These are phyloP conservation scores for Marchantia polymorpha DNA, from an alignment of 225 moss, liverwort and hornwort genomes.

Conservation along the genomic window DNA sequence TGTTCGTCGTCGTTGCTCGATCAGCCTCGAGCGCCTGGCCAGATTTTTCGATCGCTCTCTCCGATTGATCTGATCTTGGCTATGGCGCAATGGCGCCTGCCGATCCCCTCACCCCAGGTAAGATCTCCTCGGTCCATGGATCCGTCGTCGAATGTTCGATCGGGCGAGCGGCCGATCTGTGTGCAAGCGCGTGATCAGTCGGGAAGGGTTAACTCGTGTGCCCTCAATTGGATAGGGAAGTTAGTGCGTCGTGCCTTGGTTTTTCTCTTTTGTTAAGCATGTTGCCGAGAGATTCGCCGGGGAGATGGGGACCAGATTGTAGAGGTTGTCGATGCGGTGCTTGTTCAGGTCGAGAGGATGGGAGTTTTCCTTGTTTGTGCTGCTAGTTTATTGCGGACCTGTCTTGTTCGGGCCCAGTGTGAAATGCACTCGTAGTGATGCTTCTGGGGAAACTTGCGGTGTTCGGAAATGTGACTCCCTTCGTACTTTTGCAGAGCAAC, in stretches of 20 bases:
- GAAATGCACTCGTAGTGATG: neutral
- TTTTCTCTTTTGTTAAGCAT: neutral
- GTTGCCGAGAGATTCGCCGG: neutral
- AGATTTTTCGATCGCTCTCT: neutral
- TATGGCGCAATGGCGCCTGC: conserved; percentile 43
- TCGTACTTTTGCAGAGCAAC: conserved; percentile 66
- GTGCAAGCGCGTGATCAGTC: neutral
- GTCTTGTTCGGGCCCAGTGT: neutral
- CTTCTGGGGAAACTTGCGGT: neutral
- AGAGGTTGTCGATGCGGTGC: neutral
- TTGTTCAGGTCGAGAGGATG: neutral
- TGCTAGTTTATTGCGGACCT: neutral
- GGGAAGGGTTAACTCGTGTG: neutral
- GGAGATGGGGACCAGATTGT: neutral
- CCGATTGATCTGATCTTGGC: neutral
- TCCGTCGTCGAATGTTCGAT: neutral
- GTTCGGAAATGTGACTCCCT: neutral
- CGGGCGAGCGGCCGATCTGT: neutral
- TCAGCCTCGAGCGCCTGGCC: neutral
- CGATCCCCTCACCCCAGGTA: conserved; percentile 43
- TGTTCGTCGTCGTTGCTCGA: neutral
- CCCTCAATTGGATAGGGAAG: neutral
- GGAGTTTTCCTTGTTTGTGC: neutral
- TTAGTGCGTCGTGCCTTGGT: neutral
- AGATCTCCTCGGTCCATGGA: neutral